Percentiles rank a stretch among this genome's conserved stretches.
Evolutionary conservation across 2,329 filamentous ascomycete genomes (phyloP).

Genomic region (Pezicula rhizophila): DNA sequence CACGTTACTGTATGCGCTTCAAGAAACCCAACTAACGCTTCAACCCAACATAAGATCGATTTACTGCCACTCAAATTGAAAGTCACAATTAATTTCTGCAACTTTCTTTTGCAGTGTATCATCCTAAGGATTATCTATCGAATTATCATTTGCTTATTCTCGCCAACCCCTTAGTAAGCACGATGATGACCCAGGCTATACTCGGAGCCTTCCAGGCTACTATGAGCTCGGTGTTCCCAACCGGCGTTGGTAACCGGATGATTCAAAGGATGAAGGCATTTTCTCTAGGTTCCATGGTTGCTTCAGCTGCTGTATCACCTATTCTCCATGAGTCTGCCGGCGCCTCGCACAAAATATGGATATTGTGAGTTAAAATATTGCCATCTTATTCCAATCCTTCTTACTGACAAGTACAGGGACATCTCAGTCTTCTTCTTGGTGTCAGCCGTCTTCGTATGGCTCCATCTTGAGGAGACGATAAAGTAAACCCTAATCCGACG

Average conservation of each 20-base stretch:
- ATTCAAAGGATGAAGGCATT: not conserved
- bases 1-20: no score
- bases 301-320: constrained; percentile 8
- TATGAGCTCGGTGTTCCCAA: not conserved
- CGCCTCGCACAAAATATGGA: not conserved
- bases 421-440: constrained; percentile 1
- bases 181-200: not conserved
- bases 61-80: no score
- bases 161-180: no score
- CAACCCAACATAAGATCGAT: no score
- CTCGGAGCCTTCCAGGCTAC: not conserved
- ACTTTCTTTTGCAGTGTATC: no score
- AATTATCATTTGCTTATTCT: no score
- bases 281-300: constrained; percentile 5
- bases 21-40: no score
- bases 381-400: not conserved
- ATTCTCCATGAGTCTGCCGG: constrained; percentile 5
- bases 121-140: no score
- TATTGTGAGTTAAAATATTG: constrained; percentile 3
- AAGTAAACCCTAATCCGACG: constrained; percentile 3
- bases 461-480: constrained; percentile 5
- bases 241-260: not conserved
- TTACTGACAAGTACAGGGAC: not conserved
- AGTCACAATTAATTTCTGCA: no score
- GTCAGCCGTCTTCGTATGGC: constrained; percentile 1